Base-by-base conservation (phyloP, 768 basidiomycete genomes). In the Russula abietina region DNA sequence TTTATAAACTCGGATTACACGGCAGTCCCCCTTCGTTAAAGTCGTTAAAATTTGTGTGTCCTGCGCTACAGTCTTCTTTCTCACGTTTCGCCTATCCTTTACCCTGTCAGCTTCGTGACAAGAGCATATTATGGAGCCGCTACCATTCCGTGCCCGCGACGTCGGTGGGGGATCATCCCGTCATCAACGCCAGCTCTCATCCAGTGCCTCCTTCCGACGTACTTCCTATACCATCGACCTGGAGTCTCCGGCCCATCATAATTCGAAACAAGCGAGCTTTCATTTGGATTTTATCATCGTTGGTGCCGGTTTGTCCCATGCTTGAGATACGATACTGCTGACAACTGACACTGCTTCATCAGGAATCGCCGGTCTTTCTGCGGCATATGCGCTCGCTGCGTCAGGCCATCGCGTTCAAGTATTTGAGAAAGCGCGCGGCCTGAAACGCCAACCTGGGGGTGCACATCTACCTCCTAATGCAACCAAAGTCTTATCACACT, bases 301-400 rank as follows among this genome's bases (percentile, higher is more conserved):
- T 36, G 67, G 67, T 39, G 60, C 60, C 22, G 64, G 67, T 66
- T 51, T 28, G 67, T 62, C 39, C 41, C 41, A 46, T 49, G 33
- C 19, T 41, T 16, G 24, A 17, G n/a, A 36, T 55, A 22, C 16
- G 12, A 17, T n/a, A 33, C n/a, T 43, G 9, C 4, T 49, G 17
- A 24, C 14, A n/a, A 43, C 45, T 10, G 55, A 64, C 51, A 46
- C 22, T 22, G 2, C 30, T 50, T 43, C 46, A 33, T 9, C 36
- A 67, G 67, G 67, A 33, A 62, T 67, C 28, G 60, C 67, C 10
- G 67, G 67, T 10, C 58, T 67, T 49, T 58, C 67, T 33, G 58
- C 65, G 5, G 67, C 67, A 2, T 67, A 66, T 12, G 57, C 64
- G 6, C 60, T 67, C 24, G 67, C 67, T 8, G 46, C 57, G 17